Conservation (phyloP, 768 basidiomycete genomes). For the Rhizopogon vinicolor region DNA sequence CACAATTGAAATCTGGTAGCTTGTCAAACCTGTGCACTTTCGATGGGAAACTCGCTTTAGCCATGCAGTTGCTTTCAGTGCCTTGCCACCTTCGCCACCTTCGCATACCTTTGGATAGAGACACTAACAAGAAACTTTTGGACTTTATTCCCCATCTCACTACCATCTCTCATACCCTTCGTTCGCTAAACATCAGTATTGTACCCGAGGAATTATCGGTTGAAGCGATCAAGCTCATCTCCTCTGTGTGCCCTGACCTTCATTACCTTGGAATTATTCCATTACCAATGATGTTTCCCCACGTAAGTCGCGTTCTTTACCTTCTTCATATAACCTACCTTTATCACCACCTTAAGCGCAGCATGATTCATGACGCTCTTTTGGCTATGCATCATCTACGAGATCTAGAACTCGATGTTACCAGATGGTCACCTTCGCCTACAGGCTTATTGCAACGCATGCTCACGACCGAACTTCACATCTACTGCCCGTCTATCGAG, state of each 20-base stretch:
- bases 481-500: conserved; percentile 31
- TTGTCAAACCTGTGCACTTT: conserved; percentile 39
- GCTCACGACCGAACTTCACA: conserved; percentile 34
- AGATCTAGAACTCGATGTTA: conserved; percentile 33
- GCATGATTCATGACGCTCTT: conserved; percentile 30
- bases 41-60: conserved; percentile 42
- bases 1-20: conserved; percentile 24
- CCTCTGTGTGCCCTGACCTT: conserved; percentile 29
- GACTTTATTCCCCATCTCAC: conserved; percentile 28
- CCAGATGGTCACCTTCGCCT: conserved; percentile 29
- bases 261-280: conserved; percentile 35
- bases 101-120: conserved; percentile 39
- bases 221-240: conserved; percentile 27
- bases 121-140: conserved; percentile 25
- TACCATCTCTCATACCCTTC: conserved; percentile 25
- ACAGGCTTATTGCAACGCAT: conserved; percentile 27
- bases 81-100: conserved; percentile 39
- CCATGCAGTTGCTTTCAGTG: conserved; percentile 31
- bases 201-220: conserved; percentile 28
- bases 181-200: conserved; percentile 31
- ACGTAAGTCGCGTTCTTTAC: conserved; percentile 26
- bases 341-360: conserved; percentile 15
- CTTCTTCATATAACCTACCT: conserved; percentile 1
- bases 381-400: conserved; percentile 30
- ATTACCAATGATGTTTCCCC: conserved; percentile 24